phyloP scores from a whole-genome alignment of 345 rosid species.

The Mangifera indica region DNA sequence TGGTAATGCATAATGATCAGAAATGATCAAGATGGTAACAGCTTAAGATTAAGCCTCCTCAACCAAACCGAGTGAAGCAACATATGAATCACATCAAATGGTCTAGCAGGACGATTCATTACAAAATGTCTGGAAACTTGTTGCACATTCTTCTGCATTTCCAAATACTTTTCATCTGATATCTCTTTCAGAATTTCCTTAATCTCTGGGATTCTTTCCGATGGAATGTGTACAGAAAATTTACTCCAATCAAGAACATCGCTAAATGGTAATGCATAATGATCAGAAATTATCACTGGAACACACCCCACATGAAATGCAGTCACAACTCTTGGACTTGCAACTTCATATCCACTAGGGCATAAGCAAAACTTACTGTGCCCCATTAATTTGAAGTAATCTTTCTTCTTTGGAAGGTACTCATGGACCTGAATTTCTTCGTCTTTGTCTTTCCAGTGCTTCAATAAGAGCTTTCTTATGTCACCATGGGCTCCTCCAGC shows the following conservation, averaged over 20 bases:
- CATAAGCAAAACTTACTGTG: conserved; percentile 60
- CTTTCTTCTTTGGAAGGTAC: conserved; percentile 21
- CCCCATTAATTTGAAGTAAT: conserved; percentile 44
- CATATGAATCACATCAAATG: conserved; percentile 55
- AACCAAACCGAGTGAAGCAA: conserved; percentile 65
- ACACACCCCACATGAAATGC: conserved; percentile 48
- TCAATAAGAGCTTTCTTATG: conserved; percentile 36
- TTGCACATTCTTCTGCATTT: conserved; percentile 39
- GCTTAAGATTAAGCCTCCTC: conserved; percentile 49
- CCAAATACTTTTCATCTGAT: conserved; percentile 35
- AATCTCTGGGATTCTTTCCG: conserved; percentile 35
- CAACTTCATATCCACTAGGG: conserved; percentile 66
- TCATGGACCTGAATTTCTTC: conserved; percentile 47
- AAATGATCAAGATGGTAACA: conserved; percentile 26
- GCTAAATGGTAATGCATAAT: conserved; percentile 47
- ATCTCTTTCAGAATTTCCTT: conserved; percentile 48
- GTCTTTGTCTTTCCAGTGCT: conserved; percentile 45
- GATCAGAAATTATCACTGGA: conserved; percentile 43
- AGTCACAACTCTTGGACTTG: conserved; percentile 52
- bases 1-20: conserved; percentile 41
- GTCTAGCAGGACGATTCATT: conserved; percentile 50
- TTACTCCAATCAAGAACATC: conserved; percentile 54
- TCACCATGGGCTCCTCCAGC: conserved; percentile 47
- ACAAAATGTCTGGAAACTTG: conserved; percentile 45
- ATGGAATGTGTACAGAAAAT: conserved; percentile 44